Base-by-base conservation (phyloP, 495 filamentous ascomycete genomes). In the Bryoglossum gracile region DNA sequence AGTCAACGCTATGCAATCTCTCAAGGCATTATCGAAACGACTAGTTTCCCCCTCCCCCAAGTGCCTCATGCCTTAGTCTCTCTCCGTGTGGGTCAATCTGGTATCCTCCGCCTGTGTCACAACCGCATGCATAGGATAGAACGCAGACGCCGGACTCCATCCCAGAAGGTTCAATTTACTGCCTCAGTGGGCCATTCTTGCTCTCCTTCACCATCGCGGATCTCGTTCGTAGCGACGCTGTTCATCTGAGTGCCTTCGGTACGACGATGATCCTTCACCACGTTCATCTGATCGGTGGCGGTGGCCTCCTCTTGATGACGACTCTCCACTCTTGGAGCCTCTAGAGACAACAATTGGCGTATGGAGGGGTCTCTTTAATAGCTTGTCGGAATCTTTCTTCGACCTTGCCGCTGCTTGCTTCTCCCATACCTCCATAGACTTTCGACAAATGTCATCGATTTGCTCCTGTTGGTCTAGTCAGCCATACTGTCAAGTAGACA, bases 401-500 rank as follows among this genome's bases (percentile, higher is more conserved):
- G 69, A 65, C 39, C 70, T 59, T 16, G 73, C 73, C 13, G 72
- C 73, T n/a, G 74, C 74, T 63, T 76, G 70, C 55, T 62, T 71
- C 55, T 76, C 72, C 72, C 72, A 76, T 60, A 74, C 67, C 44
- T 76, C 68, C 46, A 68, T 74, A 13, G 72, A 76, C 62, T 76
- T 76, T 32, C 67, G 43, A 59, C 74, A 78, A 21, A 78, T 75
- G 56, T 78, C 73, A 49, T 78, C 71, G 35, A 78, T 78, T 59
- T 78, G 74, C 62, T 76, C 72, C 74, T 77, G 55, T 32, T 16
- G 21, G 37, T 32, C 11, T 8, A 34, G 50, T 54, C 45, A 60
- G 53, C 39, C 28, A 33, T 1, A 16, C 14, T 37, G 14, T 39
- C 4, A 8, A 23, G 18, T 53, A 9, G 28, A 43, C n/a, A 48